Evolutionary conservation across 1,139 yeast species (phyloP), one percentile per base, ranked within the genome.

Genomic region (Geotrichum candidum): DNA sequence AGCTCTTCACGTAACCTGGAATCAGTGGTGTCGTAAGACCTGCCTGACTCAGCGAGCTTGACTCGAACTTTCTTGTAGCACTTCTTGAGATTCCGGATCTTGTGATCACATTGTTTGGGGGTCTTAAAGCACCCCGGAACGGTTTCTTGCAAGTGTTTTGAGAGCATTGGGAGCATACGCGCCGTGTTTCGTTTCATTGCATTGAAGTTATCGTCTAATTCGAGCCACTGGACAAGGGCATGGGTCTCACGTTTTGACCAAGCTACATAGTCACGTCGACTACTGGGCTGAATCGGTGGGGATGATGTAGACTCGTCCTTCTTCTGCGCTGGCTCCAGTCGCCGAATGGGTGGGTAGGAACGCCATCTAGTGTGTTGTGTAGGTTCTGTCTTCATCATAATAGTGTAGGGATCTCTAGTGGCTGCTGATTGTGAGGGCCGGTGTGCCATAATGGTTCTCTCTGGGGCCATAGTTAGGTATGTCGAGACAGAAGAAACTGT

Each of bases 71-170:
- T 59, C 50, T 61, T 61, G 53, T 61, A 59, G 51, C 60, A 57
- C 27, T 61, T 61, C 45, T 61, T 61, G 31, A 61, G 57, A 48
- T 61, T 61, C 9, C 64, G 57, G 10, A 61, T 61, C 51, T 61
- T 61, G 59, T 61, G 64, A 51, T 61, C 64, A 35, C 64, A 61
- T 45, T 61, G 64, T 29, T 61, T 61, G 15, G 64, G 59, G 10
- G 64, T 61, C 50, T 61, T 61, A n/a, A 59, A 57, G 53, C 64
- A 61, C 11, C 64, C 64, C 11, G 62, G 27, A 11, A 61, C 58
- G 10, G 48, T 50, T 13, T 38, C 46, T 27, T 59, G 60, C 5
- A 61, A 51, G 31, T 59, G 58, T 13, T 59, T 54, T 1, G 64
- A 61, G 10, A 61, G 64, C 56, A 54, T 45, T 10, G 64, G 64